Conservation (phyloP, 768 basidiomycete genomes). For the Strobilomyces dryophilus region DNA sequence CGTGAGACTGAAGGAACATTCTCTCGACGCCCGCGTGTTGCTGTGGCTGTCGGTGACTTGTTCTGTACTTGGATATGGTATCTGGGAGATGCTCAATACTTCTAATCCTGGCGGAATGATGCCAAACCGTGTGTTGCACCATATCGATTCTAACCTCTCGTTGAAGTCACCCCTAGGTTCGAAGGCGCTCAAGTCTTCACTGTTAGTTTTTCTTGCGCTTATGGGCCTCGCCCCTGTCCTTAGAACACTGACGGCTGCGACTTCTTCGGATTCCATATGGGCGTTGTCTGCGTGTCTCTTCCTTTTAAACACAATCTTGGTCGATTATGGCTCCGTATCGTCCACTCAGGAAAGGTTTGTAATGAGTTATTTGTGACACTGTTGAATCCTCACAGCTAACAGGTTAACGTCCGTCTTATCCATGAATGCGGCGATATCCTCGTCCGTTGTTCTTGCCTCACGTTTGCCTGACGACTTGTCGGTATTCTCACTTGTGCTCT, state of each 20-base stretch:
- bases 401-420: conserved; percentile 82
- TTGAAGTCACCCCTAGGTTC: conserved; percentile 44
- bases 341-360: conserved; percentile 57
- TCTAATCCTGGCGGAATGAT: conserved; percentile 26
- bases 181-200: conserved; percentile 72
- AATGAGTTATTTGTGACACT: conserved; percentile 16
- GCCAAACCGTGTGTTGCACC: conserved; percentile 24
- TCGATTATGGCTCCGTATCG: conserved; percentile 67
- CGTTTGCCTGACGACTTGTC: conserved; percentile 77
- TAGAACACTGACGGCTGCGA: conserved; percentile 88
- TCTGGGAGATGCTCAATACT: conserved; percentile 56
- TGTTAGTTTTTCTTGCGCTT: conserved; percentile 84
- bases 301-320: conserved; percentile 73
- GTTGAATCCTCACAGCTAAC: conserved; percentile 25
- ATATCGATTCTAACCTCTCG: not conserved
- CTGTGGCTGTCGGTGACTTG: conserved; percentile 59
- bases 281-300: conserved; percentile 86
- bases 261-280: conserved; percentile 97
- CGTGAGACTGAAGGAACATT: conserved; percentile 57
- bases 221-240: conserved; percentile 90
- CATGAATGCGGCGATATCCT: conserved; percentile 89
- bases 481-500: conserved; percentile 86
- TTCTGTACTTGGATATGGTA: conserved; percentile 56
- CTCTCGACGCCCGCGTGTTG: conserved; percentile 65
- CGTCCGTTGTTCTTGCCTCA: conserved; percentile 90